Conservation (phyloP, 1,284 basidiomycete species). For the Pholiota adiposa region DNA sequence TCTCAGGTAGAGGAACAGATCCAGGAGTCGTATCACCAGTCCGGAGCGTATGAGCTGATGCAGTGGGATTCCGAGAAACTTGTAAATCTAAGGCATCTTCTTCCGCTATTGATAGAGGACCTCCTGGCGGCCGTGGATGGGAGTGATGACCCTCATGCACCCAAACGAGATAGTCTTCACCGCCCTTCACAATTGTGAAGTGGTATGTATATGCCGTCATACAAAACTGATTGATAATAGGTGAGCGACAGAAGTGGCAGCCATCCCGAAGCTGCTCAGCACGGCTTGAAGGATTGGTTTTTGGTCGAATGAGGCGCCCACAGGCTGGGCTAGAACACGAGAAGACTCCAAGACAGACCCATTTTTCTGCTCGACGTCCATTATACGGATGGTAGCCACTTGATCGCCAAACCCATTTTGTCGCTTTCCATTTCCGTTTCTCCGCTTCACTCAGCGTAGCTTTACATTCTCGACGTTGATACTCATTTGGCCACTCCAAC, state of each 20-base stretch:
- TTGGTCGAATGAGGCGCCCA: neutral
- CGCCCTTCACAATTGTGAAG: neutral
- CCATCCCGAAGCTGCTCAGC: neutral
- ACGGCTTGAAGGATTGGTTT: neutral
- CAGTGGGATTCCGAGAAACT: slow-evolving; percentile 15
- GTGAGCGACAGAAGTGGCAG: neutral
- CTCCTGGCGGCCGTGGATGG: slow-evolving; percentile 17
- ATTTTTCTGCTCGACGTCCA: neutral
- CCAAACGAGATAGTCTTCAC: slow-evolving; percentile 4
- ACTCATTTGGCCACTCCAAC: too few species aligned
- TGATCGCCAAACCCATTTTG: slow-evolving; percentile 7
- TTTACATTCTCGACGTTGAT: too few species aligned
- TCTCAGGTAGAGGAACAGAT: slow-evolving; percentile 15
- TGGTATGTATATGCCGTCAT: neutral
- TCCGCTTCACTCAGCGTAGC: too few species aligned
- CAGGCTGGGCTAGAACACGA: neutral
- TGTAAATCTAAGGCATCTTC: slow-evolving; percentile 9
- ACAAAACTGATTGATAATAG: neutral
- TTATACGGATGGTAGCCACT: neutral
- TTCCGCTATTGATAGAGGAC: slow-evolving; percentile 4
- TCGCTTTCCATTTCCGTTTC: neutral
- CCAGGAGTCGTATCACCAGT: slow-evolving; percentile 15
- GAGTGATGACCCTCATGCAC: slow-evolving; percentile 15
- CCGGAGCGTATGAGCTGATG: slow-evolving; percentile 14
- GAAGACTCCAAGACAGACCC: neutral